Evolutionary conservation across 23 red algal genomes (phyloP), one percentile per base, ranked within the genome.

Genomic region (Gracilaria domingensis): DNA sequence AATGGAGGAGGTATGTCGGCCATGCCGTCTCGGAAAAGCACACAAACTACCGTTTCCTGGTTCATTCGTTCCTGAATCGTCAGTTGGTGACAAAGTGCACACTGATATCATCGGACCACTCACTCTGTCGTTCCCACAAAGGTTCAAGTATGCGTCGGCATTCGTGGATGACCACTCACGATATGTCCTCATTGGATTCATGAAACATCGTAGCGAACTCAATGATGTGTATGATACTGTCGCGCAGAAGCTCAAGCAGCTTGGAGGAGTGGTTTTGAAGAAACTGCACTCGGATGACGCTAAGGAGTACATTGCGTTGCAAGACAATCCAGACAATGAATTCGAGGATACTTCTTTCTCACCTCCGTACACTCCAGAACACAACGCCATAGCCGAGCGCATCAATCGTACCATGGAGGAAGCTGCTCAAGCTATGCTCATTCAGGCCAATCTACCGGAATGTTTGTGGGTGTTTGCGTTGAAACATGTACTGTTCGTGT

Each of bases 131-230:
- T 67, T 71, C 47, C 82, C 56, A 16, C 39, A 67, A 24, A 33
- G 60, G 36, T 86, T 71, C 47, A 55, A 69, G 29, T 86, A 86
- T 69, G 60, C 38, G 30, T 86, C 25, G 25, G 30, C 82, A 50
- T 86, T 86, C 48, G 29, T 86, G n/a, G 82, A 86, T 69, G 82
- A 73, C 42, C 38, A 70, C 58, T 86, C 82, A 34, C 29, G 82
- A 56, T 86, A 86, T 73, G 30, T 53, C 8, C 6, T 86, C 11
- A 23, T 86, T 34, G 59, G 58, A 14, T 50, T 79, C n/a, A 25
- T 79, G 75, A 30, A 24, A 18, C 42, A 79, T 30, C 33, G 75
- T 9, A 33, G 26, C 36, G 9, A 45, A 16, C 2, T 79, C 28
- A 17, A 4, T 29, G 42, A 50, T 49, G 33, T 56, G 40, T 79